phyloP scores from a whole-genome alignment of 192 early-diverging fungal species.

The Rhizophagus sp. region DNA sequence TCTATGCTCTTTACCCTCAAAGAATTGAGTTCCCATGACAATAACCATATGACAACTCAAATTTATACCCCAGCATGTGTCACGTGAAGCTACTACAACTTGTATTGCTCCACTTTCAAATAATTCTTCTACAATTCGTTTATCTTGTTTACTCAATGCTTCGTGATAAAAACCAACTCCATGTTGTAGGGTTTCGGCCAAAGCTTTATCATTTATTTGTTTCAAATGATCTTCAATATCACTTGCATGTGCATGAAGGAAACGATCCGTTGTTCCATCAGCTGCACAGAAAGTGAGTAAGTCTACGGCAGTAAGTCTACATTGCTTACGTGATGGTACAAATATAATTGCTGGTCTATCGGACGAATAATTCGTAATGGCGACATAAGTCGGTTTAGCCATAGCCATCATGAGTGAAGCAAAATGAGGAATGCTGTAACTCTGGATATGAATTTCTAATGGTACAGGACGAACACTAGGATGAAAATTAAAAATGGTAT shows the following conservation, averaged over 20 bases:
- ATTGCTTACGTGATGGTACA: slow-evolving; percentile 89
- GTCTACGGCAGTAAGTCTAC: slow-evolving; percentile 82
- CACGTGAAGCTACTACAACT: slow-evolving; percentile 86
- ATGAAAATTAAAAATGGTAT: slow-evolving; percentile 91
- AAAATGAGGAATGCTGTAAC: slow-evolving; percentile 90
- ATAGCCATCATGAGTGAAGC: slow-evolving; percentile 95
- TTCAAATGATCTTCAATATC: slow-evolving; percentile 63
- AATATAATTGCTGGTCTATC: slow-evolving; percentile 85
- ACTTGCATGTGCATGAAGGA: slow-evolving; percentile 68
- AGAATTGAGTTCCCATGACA: slow-evolving; percentile 97
- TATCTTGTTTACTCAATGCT: slow-evolving; percentile 76
- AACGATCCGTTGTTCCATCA: slow-evolving; percentile 72
- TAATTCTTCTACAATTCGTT: slow-evolving; percentile 68
- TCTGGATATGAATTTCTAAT: slow-evolving; percentile 93
- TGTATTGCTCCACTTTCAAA: slow-evolving; percentile 81
- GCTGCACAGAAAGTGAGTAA: slow-evolving; percentile 79
- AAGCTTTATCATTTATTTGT: slow-evolving; percentile 69
- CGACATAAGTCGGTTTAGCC: slow-evolving; percentile 80
- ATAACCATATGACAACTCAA: slow-evolving; percentile 83
- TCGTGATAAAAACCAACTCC: slow-evolving; percentile 95
- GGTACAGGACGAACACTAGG: slow-evolving; percentile 92
- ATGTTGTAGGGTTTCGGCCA: slow-evolving; percentile 68
- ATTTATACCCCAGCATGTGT: slow-evolving; percentile 90
- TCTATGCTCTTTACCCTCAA: slow-evolving; percentile 90
- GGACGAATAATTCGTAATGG: slow-evolving; percentile 64